These are phyloP conservation scores for Sonneratia caseolaris DNA, from an alignment of 345 rosid genomes.

Conservation along the genomic window DNA sequence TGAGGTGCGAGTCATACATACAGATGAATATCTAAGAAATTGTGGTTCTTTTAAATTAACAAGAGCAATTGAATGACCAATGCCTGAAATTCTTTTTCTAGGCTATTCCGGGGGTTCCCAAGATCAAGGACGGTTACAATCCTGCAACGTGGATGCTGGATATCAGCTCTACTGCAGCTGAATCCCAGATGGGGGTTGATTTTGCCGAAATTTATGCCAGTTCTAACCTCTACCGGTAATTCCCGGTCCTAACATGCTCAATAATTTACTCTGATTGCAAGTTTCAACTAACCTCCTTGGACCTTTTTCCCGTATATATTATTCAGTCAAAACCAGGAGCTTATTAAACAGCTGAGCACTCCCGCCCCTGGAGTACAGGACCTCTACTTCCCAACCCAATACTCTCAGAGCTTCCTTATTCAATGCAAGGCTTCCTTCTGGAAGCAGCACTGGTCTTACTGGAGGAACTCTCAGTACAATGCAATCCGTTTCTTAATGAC, in stretches of 20 bases:
- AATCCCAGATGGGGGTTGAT: slow-evolving; percentile 22
- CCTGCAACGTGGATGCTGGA: slow-evolving; percentile 56
- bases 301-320: not conserved
- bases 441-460: slow-evolving; percentile 41
- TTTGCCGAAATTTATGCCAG: slow-evolving; percentile 31
- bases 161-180: slow-evolving; percentile 26
- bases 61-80: not conserved
- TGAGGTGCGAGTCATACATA: slow-evolving; percentile 13
- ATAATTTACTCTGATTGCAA: not conserved
- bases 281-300: not conserved
- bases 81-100: not conserved
- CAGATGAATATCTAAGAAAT: not conserved
- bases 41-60: not conserved
- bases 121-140: slow-evolving; percentile 33
- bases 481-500: slow-evolving; percentile 26
- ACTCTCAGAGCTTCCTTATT: slow-evolving; percentile 23
- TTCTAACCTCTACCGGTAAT: slow-evolving; percentile 31
- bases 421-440: slow-evolving; percentile 37
- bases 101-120: slow-evolving; percentile 31
- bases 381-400: slow-evolving; percentile 30
- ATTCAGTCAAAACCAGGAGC: slow-evolving; percentile 26
- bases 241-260: not conserved
- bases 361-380: slow-evolving; percentile 24
- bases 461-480: slow-evolving; percentile 33
- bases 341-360: slow-evolving; percentile 28